Evolutionary conservation across 2,329 filamentous ascomycete species (phyloP).

Genomic region (Sclerotinia minor): DNA sequence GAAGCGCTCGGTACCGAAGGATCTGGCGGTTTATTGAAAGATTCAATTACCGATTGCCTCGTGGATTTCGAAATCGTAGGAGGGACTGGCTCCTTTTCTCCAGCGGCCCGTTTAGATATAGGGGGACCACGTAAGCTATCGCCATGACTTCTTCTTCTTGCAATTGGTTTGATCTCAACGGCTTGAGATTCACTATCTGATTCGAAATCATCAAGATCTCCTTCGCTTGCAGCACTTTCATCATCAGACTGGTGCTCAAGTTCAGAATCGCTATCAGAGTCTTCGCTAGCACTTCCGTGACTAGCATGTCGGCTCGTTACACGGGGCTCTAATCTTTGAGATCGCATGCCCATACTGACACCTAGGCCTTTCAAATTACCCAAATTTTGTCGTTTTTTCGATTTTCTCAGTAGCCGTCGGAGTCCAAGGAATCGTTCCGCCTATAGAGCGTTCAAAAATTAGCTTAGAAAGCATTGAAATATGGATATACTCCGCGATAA

Average conservation of each 20-base stretch:
- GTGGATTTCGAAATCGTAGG: slow-evolving; percentile 30
- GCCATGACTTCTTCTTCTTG: slow-evolving; percentile 47
- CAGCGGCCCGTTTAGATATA: slow-evolving; percentile 41
- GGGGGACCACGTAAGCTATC: slow-evolving; percentile 43
- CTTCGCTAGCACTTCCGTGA: slow-evolving; percentile 49
- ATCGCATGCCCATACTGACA: slow-evolving; percentile 72
- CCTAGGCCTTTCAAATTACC: slow-evolving; percentile 51
- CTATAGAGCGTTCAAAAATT: not conserved
- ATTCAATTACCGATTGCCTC: slow-evolving; percentile 16
- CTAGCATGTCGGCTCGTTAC: slow-evolving; percentile 43
- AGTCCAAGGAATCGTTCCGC: slow-evolving; percentile 55
- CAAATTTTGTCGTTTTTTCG: slow-evolving; percentile 45
- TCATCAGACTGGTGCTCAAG: slow-evolving; percentile 42
- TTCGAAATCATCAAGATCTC: slow-evolving; percentile 45
- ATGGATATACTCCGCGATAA: not conserved
- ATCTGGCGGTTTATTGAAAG: slow-evolving; percentile 2
- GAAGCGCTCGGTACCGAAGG: not conserved
- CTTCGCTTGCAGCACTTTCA: slow-evolving; percentile 47
- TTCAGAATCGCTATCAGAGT: slow-evolving; percentile 43
- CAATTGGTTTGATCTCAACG: slow-evolving; percentile 21
- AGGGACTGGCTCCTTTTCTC: slow-evolving; percentile 37
- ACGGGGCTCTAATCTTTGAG: slow-evolving; percentile 61
- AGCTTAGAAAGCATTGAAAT: not conserved
- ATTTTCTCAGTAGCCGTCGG: slow-evolving; percentile 60
- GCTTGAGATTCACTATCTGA: slow-evolving; percentile 35